These are phyloP conservation scores for Cryoendolithus antarcticus DNA, from an alignment of 2,329 filamentous ascomycete species.

Conservation along the genomic window DNA sequence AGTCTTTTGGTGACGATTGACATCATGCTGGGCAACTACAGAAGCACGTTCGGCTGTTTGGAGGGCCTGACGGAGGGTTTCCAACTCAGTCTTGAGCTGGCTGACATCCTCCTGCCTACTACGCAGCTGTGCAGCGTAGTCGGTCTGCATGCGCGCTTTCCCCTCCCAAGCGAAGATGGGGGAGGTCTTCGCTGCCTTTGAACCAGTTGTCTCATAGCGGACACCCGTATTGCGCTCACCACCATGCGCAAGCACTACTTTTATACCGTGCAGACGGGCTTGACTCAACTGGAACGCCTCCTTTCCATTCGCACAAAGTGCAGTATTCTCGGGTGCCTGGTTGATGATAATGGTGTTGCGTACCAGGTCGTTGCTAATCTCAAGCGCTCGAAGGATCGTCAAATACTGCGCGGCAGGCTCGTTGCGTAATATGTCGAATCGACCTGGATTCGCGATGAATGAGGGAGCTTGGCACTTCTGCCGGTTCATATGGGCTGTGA, in stretches of 20 bases:
- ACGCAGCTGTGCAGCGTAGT: constrained; percentile 18
- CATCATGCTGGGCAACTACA: constrained; percentile 36
- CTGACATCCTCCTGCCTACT: constrained; percentile 31
- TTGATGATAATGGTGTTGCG: constrained; percentile 75
- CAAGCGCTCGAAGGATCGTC: constrained; percentile 68
- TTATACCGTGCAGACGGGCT: constrained; percentile 55
- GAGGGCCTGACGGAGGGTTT: constrained; percentile 38
- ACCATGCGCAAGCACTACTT: constrained; percentile 56
- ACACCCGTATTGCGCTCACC: constrained; percentile 48
- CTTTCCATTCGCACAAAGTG: constrained; percentile 57
- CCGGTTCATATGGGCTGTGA: constrained; percentile 53
- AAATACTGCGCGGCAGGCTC: constrained; percentile 63
- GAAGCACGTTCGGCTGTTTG: constrained; percentile 37
- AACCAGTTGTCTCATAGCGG: constrained; percentile 41
- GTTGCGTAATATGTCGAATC: constrained; percentile 48
- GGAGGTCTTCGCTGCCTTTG: constrained; percentile 37
- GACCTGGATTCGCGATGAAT: constrained; percentile 48
- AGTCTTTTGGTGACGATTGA: constrained; percentile 38
- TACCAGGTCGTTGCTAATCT: constrained; percentile 66
- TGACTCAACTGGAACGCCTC: constrained; percentile 59
- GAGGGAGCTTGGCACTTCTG: constrained; percentile 41
- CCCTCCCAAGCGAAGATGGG: constrained; percentile 42
- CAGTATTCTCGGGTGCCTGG: constrained; percentile 68
- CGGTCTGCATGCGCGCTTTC: constrained; percentile 44
- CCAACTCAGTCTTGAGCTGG: constrained; percentile 34